Conservation (phyloP, 164 flowering plant genomes). For the Dillenia suffruticosa region DNA sequence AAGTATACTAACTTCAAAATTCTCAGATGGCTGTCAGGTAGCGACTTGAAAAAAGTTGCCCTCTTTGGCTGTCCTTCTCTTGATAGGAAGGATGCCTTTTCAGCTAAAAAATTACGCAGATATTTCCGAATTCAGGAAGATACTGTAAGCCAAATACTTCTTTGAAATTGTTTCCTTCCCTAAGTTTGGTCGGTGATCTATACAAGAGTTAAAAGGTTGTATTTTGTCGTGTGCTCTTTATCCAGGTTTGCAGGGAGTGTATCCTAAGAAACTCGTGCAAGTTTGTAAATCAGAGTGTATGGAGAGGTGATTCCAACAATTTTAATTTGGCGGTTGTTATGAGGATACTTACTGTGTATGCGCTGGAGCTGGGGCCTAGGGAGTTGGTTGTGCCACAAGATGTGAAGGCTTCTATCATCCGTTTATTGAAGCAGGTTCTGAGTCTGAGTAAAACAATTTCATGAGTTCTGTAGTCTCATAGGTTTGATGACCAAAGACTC, state of each 20-base stretch:
- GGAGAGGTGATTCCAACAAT: slow-evolving; percentile 27
- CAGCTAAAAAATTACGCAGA: slow-evolving; percentile 66
- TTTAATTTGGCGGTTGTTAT: slow-evolving; percentile 42
- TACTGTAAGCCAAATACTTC: slow-evolving; percentile 36
- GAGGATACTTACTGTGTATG: slow-evolving; percentile 49
- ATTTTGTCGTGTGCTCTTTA: slow-evolving; percentile 5
- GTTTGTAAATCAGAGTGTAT: slow-evolving; percentile 38
- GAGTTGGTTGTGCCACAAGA: slow-evolving; percentile 44
- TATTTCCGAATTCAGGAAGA: slow-evolving; percentile 65
- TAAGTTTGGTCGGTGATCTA: background rate
- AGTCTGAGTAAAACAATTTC: slow-evolving; percentile 38
- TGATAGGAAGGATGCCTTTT: slow-evolving; percentile 34
- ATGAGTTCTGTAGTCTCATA: background rate
- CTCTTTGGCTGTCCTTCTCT: slow-evolving; percentile 79
- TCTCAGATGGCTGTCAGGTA: slow-evolving; percentile 70
- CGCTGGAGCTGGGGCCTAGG: slow-evolving; percentile 35
- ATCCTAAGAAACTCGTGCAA: slow-evolving; percentile 55
- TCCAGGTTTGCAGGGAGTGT: slow-evolving; percentile 72
- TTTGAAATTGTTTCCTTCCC: background rate
- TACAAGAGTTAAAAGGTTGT: background rate
- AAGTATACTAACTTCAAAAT: too few species aligned
- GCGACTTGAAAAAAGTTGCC: slow-evolving; percentile 65
- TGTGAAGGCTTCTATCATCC: slow-evolving; percentile 36
- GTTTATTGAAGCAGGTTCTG: slow-evolving; percentile 44
- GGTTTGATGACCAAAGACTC: too few species aligned